These are phyloP conservation scores for Dillenia suffruticosa DNA, from an alignment of 164 flowering plant genomes.

Conservation along the genomic window DNA sequence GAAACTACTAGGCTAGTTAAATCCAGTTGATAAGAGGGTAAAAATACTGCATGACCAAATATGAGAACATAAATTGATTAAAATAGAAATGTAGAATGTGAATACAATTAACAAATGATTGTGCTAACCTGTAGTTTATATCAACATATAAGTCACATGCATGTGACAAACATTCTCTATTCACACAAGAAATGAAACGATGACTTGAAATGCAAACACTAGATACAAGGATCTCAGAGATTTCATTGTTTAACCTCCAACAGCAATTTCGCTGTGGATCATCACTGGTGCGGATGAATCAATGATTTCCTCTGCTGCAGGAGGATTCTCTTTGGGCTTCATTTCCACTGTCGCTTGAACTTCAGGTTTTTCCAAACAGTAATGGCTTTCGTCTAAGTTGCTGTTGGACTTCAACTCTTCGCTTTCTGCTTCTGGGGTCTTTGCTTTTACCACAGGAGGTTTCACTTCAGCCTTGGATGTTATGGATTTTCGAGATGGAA, in stretches of 20 bases:
- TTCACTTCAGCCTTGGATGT: conserved; percentile 30
- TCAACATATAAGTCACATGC: no score
- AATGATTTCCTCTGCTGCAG: conserved; percentile 3
- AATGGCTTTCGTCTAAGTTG: neutral
- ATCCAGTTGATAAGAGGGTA: no score
- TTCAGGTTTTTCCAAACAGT: conserved; percentile 7
- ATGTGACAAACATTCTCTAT: no score
- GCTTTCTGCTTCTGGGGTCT: conserved; percentile 13
- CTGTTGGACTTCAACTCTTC: conserved; percentile 6
- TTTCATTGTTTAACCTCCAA: conserved; percentile 24
- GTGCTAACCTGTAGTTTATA: no score
- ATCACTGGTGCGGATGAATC: conserved; percentile 21
- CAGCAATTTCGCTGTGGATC: conserved; percentile 23
- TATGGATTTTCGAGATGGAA: conserved; percentile 30
- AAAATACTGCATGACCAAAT: no score
- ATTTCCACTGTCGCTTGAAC: conserved; percentile 15
- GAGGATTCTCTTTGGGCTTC: conserved; percentile 4
- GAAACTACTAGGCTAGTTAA: no score
- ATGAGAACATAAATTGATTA: no score
- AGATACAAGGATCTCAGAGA: conserved; percentile 32
- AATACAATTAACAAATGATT: no score
- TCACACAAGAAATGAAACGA: neutral
- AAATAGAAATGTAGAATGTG: no score
- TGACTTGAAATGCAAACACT: conserved; percentile 9
- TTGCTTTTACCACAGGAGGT: conserved; percentile 25